Conservation (phyloP, 2,329 filamentous ascomycete species). For the Lecanicillium sp. region DNA sequence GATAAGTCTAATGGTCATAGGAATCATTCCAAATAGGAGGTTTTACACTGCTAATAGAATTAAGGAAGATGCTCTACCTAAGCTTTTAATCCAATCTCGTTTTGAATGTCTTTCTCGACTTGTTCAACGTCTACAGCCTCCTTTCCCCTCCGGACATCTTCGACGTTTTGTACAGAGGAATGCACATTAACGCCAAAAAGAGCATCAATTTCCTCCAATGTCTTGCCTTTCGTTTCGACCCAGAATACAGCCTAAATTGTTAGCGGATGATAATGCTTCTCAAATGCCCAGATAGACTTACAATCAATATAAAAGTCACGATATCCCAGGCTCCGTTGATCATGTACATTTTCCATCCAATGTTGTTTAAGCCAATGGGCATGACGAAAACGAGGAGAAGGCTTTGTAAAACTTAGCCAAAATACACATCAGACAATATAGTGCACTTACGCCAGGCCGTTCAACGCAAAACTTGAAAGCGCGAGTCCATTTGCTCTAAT, state of each 20-base stretch:
- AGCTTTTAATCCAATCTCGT: conserved; percentile 3
- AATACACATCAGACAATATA: neutral
- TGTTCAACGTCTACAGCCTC: conserved; percentile 3
- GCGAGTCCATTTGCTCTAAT: conserved; percentile 31
- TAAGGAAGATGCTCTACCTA: no score
- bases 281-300: neutral
- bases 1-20: no score
- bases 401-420: neutral
- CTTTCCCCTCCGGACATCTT: conserved; percentile 16
- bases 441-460: conserved; percentile 13
- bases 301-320: conserved; percentile 18
- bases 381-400: conserved; percentile 18
- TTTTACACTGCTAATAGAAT: no score
- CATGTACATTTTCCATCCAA: conserved; percentile 23
- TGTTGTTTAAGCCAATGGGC: conserved; percentile 19
- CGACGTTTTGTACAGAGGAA: conserved; percentile 16
- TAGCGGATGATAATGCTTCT: neutral
- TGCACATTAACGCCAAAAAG: conserved; percentile 21
- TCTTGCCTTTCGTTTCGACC: conserved; percentile 38
- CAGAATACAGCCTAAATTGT: conserved; percentile 17
- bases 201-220: conserved; percentile 37
- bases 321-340: conserved; percentile 23
- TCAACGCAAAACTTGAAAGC: conserved; percentile 16
- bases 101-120: conserved; percentile 5
- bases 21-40: no score